These are phyloP conservation scores for Cadophora sp. DNA, from an alignment of 2,329 filamentous ascomycete genomes.

Conservation along the genomic window DNA sequence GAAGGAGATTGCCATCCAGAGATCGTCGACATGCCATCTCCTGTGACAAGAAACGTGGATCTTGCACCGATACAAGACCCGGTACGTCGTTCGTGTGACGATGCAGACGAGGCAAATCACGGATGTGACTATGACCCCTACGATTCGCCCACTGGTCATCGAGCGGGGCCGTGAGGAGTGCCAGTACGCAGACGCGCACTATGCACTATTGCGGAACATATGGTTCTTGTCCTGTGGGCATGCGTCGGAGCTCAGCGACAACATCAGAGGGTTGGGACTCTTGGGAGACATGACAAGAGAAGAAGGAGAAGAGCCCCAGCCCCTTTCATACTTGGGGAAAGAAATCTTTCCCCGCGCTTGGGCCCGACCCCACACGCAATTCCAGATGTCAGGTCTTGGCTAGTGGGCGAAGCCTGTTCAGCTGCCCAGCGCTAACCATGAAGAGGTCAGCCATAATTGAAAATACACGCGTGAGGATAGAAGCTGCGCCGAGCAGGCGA, in stretches of 20 bases:
- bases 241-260: background rate
- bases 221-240: background rate
- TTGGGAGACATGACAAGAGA: background rate
- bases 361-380: background rate
- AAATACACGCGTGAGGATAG: slow-evolving; percentile 7
- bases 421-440: background rate
- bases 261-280: background rate
- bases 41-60: slow-evolving; percentile 16
- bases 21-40: slow-evolving; percentile 18
- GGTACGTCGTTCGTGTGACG: slow-evolving; percentile 7
- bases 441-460: background rate
- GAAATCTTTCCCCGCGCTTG: background rate
- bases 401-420: background rate
- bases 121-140: slow-evolving; percentile 11
- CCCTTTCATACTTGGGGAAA: slow-evolving; percentile 10
- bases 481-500: background rate
- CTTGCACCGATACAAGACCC: slow-evolving; percentile 16
- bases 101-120: slow-evolving; percentile 21
- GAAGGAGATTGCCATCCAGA: slow-evolving; percentile 15
- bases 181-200: slow-evolving; percentile 11
- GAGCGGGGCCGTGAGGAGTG: slow-evolving; percentile 4
- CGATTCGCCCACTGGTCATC: slow-evolving; percentile 9
- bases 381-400: slow-evolving; percentile 10
- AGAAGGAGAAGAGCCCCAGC: background rate
- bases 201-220: slow-evolving; percentile 14